These are phyloP conservation scores for Pluteus cervinus DNA, from an alignment of 768 basidiomycete genomes.

Conservation along the genomic window DNA sequence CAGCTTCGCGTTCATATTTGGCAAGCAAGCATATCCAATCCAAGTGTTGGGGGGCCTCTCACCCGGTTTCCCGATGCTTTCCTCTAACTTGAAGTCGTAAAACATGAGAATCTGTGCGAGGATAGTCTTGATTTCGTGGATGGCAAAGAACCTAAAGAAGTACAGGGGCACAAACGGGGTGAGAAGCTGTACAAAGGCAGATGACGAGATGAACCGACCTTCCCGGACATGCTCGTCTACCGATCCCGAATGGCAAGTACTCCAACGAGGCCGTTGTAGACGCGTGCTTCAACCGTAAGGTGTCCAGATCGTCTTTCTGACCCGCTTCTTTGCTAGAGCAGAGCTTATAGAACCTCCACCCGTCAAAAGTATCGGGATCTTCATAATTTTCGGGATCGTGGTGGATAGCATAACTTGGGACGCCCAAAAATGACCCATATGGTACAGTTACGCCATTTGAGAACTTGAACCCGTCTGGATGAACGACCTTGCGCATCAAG, in stretches of 20 bases:
- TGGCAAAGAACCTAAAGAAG: constrained; percentile 41
- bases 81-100: constrained; percentile 28
- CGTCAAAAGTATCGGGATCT: constrained; percentile 32
- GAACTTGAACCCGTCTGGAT: constrained; percentile 29
- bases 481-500: constrained; percentile 21
- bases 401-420: constrained; percentile 16
- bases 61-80: constrained; percentile 10
- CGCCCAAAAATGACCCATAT: constrained; percentile 16
- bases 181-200: no score
- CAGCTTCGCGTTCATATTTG: constrained; percentile 13
- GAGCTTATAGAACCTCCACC: constrained; percentile 40
- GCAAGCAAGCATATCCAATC: constrained; percentile 13
- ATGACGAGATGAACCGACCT: no score
- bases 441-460: constrained; percentile 28
- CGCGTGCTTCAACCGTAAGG: constrained; percentile 23
- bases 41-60: constrained; percentile 13
- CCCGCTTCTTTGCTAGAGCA: constrained; percentile 18
- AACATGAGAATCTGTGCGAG: constrained; percentile 35
- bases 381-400: constrained; percentile 23
- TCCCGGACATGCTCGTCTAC: constrained; percentile 30
- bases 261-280: constrained; percentile 18
- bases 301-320: constrained; percentile 11
- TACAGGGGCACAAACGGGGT: no score
- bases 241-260: constrained; percentile 26
- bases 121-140: constrained; percentile 37